Evolutionary conservation across 805 yeast species (phyloP).

Genomic region (Spathaspora sp.): DNA sequence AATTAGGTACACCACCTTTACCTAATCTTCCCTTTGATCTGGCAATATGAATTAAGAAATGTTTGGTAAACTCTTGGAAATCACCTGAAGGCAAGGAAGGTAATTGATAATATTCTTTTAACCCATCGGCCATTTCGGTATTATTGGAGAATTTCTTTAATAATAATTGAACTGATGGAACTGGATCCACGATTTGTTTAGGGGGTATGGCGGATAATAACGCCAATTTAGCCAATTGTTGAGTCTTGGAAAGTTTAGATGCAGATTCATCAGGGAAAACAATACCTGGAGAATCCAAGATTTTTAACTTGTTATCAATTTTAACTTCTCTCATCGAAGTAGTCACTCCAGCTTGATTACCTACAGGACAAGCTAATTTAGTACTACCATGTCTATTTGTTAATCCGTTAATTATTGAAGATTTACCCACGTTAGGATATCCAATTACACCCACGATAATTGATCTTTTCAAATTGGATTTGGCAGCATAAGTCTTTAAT

Average conservation of each 20-base stretch:
- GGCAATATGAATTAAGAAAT: constrained; percentile 87
- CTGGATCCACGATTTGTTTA: constrained; percentile 79
- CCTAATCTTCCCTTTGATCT: constrained; percentile 90
- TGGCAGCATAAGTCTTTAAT: constrained; percentile 79
- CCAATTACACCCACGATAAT: constrained; percentile 95
- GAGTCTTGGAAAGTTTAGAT: constrained; percentile 46
- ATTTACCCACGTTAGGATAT: constrained; percentile 95
- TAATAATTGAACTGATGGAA: constrained; percentile 72
- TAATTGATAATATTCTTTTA: constrained; percentile 68
- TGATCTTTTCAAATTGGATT: constrained; percentile 81
- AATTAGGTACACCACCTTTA: constrained; percentile 88
- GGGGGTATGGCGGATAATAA: constrained; percentile 87
- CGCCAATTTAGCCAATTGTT: constrained; percentile 85
- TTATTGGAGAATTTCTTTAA: constrained; percentile 73
- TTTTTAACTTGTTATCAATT: constrained; percentile 81
- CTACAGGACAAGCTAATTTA: constrained; percentile 86
- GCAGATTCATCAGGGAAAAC: constrained; percentile 73
- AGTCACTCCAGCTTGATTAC: constrained; percentile 97
- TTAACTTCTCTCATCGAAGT: constrained; percentile 89
- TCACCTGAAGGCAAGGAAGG: constrained; percentile 76
- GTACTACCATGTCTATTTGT: constrained; percentile 74
- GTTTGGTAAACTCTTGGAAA: constrained; percentile 76
- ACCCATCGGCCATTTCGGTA: constrained; percentile 70
- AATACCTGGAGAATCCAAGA: constrained; percentile 95
- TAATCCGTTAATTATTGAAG: constrained; percentile 88